A percentile compares a stretch with the other conserved stretches of the same genome.
Conservation (phyloP, 1,139 yeast genomes). For the Geotrichum restrictum region DNA sequence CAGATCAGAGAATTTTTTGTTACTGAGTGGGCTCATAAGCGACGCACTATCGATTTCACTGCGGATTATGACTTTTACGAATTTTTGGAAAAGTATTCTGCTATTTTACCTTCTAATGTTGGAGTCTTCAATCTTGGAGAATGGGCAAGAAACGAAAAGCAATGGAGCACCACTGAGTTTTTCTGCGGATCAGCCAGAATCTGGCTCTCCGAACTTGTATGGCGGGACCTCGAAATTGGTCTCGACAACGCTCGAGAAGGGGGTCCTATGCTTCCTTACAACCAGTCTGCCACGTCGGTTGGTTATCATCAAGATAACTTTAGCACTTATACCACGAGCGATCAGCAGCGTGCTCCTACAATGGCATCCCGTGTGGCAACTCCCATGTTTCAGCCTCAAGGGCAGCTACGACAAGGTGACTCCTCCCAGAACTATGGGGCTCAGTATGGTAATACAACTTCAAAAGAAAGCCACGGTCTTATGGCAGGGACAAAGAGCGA, state of each 20-base stretch:
- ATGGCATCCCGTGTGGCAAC: neutral
- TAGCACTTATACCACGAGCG: slow-evolving; percentile 9
- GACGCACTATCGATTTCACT: slow-evolving; percentile 38
- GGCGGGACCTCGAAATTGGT: slow-evolving; percentile 40
- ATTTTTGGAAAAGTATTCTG: slow-evolving; percentile 37
- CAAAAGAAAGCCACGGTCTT: slow-evolving; percentile 18
- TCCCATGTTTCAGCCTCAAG: neutral
- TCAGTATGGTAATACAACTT: slow-evolving; percentile 9
- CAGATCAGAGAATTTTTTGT: slow-evolving; percentile 39
- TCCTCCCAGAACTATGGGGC: neutral
- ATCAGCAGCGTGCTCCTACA: slow-evolving; percentile 8
- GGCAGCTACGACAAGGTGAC: neutral
- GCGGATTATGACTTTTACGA: slow-evolving; percentile 42
- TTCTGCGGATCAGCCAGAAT: slow-evolving; percentile 38
- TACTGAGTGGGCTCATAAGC: slow-evolving; percentile 40
- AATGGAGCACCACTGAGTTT: slow-evolving; percentile 38
- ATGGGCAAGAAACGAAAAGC: slow-evolving; percentile 41
- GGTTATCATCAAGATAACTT: neutral
- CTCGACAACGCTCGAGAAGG: slow-evolving; percentile 27
- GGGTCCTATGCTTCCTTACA: slow-evolving; percentile 20
- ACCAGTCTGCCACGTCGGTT: neutral
- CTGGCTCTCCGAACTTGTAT: slow-evolving; percentile 40
- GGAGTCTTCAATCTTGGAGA: slow-evolving; percentile 34
- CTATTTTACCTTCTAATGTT: slow-evolving; percentile 36
- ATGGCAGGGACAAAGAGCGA: slow-evolving; percentile 18